phyloP scores from a whole-genome alignment of 108 stramenopile species.

The Thalassiosira profunda region DNA sequence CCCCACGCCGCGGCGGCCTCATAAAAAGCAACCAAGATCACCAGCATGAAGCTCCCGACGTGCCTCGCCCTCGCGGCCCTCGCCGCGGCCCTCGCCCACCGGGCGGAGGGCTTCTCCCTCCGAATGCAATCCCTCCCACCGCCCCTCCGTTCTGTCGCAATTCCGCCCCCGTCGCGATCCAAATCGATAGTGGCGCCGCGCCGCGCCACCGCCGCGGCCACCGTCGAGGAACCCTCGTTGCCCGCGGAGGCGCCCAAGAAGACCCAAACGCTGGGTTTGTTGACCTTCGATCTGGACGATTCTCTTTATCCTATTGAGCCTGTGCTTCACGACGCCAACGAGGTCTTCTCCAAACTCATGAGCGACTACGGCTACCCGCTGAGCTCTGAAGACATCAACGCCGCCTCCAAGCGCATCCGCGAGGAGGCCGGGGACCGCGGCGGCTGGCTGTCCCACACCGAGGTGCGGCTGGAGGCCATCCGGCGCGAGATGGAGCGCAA shows the following conservation, averaged over 20 bases:
- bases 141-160: constrained; percentile 8
- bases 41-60: too few relatives aligned
- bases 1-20: too few relatives aligned
- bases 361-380: constrained; percentile 69
- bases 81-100: constrained; percentile 6
- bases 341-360: constrained; percentile 78
- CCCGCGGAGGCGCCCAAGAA: constrained; percentile 1
- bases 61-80: too few relatives aligned
- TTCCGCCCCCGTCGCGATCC: constrained; percentile 4
- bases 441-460: constrained; percentile 80
- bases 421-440: constrained; percentile 63
- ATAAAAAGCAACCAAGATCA: too few relatives aligned
- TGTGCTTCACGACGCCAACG: constrained; percentile 80
- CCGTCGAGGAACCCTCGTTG: background rate
- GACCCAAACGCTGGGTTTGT: constrained; percentile 59
- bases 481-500: constrained; percentile 84
- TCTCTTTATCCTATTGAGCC: constrained; percentile 81
- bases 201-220: constrained; percentile 23
- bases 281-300: constrained; percentile 93
- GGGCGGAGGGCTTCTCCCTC: constrained; percentile 18
- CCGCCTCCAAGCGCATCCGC: constrained; percentile 70
- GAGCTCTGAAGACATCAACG: constrained; percentile 74
- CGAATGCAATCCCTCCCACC: constrained; percentile 9
- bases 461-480: constrained; percentile 78
- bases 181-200: constrained; percentile 33